phyloP scores from a whole-genome alignment of 2,329 filamentous ascomycete species.

The Fusarium secorum region DNA sequence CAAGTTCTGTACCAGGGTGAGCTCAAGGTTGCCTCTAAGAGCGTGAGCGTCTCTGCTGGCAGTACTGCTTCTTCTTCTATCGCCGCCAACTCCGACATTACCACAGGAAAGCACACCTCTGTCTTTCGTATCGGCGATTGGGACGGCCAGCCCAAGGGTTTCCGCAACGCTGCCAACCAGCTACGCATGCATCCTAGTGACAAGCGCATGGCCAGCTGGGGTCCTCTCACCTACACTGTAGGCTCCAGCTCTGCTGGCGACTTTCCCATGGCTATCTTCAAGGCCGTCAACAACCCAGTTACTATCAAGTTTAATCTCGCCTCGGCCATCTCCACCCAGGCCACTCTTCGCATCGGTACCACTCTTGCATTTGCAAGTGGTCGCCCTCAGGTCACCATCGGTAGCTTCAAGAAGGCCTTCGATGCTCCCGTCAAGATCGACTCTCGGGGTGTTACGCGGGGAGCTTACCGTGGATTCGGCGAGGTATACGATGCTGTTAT shows the following conservation, averaged over 20 bases:
- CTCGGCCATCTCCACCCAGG: conserved; percentile 57
- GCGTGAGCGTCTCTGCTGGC: conserved; percentile 60
- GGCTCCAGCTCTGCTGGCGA: conserved; percentile 59
- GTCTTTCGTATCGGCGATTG: conserved; percentile 72
- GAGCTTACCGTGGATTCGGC: conserved; percentile 69
- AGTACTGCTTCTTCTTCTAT: conserved; percentile 59
- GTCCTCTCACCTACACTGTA: conserved; percentile 66
- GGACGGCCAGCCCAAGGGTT: conserved; percentile 70
- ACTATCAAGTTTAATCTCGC: conserved; percentile 67
- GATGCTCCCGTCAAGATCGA: conserved; percentile 68
- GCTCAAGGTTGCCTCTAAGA: conserved; percentile 60
- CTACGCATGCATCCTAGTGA: conserved; percentile 74
- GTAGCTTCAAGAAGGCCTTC: conserved; percentile 55
- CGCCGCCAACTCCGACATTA: conserved; percentile 54
- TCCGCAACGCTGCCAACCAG: conserved; percentile 72
- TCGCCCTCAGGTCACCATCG: conserved; percentile 66
- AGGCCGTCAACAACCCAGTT: conserved; percentile 64
- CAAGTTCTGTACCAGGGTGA: conserved; percentile 71
- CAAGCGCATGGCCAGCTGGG: conserved; percentile 68
- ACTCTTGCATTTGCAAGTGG: conserved; percentile 68
- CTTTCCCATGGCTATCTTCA: conserved; percentile 74
- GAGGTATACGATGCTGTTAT: conserved; percentile 71
- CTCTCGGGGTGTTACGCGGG: conserved; percentile 70
- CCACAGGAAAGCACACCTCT: conserved; percentile 56
- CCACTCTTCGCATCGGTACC: conserved; percentile 70